Evolutionary conservation across 192 early-diverging fungal species (phyloP).

Genomic region (Rhizoclosmatium sp.): DNA sequence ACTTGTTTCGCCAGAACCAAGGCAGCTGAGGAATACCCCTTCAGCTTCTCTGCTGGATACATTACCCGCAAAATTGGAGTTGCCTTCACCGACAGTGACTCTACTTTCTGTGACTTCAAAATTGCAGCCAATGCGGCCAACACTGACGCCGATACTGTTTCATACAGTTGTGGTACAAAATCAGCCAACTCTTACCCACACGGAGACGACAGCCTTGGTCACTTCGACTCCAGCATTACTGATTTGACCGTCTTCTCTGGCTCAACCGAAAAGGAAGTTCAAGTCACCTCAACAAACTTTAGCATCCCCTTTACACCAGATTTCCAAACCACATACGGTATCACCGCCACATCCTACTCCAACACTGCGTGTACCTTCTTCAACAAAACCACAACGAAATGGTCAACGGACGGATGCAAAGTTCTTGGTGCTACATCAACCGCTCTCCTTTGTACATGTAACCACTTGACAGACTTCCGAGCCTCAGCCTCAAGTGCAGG

Average conservation of each 20-base stretch:
- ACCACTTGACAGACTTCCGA: conserved; percentile 24
- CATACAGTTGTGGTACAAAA: conserved; percentile 32
- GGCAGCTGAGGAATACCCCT: conserved; percentile 29
- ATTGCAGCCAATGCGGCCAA: conserved; percentile 4
- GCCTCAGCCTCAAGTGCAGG: background rate
- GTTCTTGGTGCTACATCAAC: background rate
- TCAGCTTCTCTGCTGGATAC: conserved; percentile 29
- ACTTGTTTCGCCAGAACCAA: conserved; percentile 32
- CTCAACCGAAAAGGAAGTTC: background rate
- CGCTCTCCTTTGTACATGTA: conserved; percentile 29
- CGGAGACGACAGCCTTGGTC: background rate
- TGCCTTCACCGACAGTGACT: conserved; percentile 5
- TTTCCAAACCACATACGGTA: conserved; percentile 8
- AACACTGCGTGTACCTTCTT: conserved; percentile 23
- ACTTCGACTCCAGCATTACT: background rate
- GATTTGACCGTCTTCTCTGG: conserved; percentile 13
- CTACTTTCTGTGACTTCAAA: conserved; percentile 25
- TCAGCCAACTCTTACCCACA: conserved; percentile 3
- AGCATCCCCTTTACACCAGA: background rate
- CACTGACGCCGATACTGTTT: conserved; percentile 6
- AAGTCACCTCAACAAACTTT: conserved; percentile 19
- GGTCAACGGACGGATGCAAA: conserved; percentile 22
- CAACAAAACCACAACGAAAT: conserved; percentile 4
- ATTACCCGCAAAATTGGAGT: conserved; percentile 25
- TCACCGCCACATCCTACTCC: conserved; percentile 1